phyloP scores from a whole-genome alignment of 2,329 filamentous ascomycete genomes.

The Saccharata proteae region DNA sequence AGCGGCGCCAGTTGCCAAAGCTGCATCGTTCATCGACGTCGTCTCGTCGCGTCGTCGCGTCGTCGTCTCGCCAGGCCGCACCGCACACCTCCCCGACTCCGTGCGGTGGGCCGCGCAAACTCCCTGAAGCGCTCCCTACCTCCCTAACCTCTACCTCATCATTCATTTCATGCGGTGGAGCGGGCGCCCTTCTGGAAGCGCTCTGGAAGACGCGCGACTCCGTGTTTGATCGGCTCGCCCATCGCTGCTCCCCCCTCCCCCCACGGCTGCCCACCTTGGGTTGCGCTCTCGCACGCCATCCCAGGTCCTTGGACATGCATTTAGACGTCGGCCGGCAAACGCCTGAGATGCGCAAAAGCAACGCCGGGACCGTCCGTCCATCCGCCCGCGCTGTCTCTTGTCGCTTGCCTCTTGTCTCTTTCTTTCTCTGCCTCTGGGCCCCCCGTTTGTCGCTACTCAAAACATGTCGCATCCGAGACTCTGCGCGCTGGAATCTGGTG shows the following conservation, averaged over 20 bases:
- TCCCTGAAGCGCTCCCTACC: too few species aligned
- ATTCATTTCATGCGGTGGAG: too few species aligned
- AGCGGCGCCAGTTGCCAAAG: too few species aligned
- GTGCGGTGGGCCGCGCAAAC: too few species aligned
- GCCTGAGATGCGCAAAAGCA: constrained; percentile 1
- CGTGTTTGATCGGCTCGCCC: constrained; percentile 14
- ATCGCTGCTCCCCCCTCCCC: neutral
- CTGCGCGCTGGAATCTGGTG: constrained; percentile 7
- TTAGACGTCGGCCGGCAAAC: constrained; percentile 1
- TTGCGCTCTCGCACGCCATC: constrained; percentile 1
- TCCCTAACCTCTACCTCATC: constrained; percentile 13
- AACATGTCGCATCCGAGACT: constrained; percentile 8
- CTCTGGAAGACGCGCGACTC: constrained; percentile 14
- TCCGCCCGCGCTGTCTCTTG: too few species aligned
- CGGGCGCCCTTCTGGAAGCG: constrained; percentile 19
- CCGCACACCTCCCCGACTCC: too few species aligned
- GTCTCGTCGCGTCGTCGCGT: too few species aligned
- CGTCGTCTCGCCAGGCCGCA: too few species aligned
- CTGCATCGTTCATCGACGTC: too few species aligned
- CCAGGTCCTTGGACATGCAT: neutral
- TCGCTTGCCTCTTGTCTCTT: constrained; percentile 3
- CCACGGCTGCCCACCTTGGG: constrained; percentile 1
- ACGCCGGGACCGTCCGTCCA: neutral
- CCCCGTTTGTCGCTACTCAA: constrained; percentile 7
- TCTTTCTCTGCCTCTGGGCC: constrained; percentile 1